Evolutionary conservation across 306 rosid species (phyloP).

Genomic region (Dicorynia guianensis): DNA sequence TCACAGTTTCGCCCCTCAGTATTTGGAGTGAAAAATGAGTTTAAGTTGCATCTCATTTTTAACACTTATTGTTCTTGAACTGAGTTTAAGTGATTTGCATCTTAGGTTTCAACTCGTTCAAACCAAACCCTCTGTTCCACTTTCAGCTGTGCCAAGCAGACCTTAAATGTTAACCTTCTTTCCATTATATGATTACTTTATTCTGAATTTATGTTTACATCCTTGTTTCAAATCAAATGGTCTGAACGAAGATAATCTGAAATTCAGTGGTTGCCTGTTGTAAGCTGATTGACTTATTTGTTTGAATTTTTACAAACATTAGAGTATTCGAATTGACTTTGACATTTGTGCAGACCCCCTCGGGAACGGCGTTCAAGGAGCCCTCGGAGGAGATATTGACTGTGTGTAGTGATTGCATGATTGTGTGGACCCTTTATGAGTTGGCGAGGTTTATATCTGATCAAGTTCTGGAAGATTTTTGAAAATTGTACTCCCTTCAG

Average conservation of each 20-base stretch:
- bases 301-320: conserved; percentile 1
- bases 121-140: not conserved
- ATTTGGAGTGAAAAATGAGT: conserved; percentile 18
- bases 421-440: conserved; percentile 39
- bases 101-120: conserved; percentile 23
- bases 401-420: conserved; percentile 38
- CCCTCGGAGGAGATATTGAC: conserved; percentile 88
- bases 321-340: conserved; percentile 32
- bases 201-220: not conserved
- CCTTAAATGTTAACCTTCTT: not conserved
- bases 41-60: not conserved
- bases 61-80: too few species aligned
- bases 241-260: not conserved
- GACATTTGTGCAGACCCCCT: conserved; percentile 59
- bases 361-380: conserved; percentile 97
- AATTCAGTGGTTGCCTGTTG: not conserved
- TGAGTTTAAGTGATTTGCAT: not conserved
- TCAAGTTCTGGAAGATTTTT: conserved; percentile 37
- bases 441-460: conserved; percentile 32
- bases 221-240: not conserved
- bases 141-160: conserved; percentile 16
- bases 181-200: not conserved
- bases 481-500: conserved; percentile 37
- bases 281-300: not conserved
- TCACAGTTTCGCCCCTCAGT: not conserved